phyloP scores from a whole-genome alignment of 352 stramenopile genomes.

The Globisporangium nagaii region DNA sequence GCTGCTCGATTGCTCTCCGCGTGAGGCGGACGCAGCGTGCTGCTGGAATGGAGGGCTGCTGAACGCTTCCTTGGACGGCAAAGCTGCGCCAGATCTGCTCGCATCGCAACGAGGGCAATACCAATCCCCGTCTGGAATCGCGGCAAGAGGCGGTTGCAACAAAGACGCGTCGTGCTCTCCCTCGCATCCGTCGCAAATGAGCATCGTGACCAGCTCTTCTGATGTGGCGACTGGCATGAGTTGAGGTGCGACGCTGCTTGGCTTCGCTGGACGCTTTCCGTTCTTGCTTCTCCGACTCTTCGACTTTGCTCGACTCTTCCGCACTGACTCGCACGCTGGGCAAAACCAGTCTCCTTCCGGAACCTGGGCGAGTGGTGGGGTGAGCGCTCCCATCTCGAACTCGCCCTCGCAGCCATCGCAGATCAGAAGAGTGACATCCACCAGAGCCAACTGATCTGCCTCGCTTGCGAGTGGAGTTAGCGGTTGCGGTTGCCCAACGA shows the following conservation, averaged over 20 bases:
- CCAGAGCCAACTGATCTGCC: not conserved
- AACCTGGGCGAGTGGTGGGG: constrained; percentile 35
- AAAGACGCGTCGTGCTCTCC: constrained; percentile 45
- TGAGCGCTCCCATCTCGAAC: constrained; percentile 43
- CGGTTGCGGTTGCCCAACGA: not conserved
- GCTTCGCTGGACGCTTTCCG: not conserved
- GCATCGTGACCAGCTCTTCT: constrained; percentile 24
- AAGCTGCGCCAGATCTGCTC: not conserved
- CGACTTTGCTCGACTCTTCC: not conserved
- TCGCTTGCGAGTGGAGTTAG: not conserved
- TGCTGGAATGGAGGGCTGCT: not conserved
- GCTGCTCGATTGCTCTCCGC: not conserved
- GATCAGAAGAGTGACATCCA: constrained; percentile 40
- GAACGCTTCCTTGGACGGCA: not conserved
- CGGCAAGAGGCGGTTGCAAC: constrained; percentile 32
- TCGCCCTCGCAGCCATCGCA: constrained; percentile 70
- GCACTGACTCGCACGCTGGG: not conserved
- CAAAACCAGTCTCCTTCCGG: constrained; percentile 48
- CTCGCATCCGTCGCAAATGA: constrained; percentile 73
- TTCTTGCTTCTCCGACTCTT: constrained; percentile 3
- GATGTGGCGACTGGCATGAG: not conserved
- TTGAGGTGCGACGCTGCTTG: not conserved
- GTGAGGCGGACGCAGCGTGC: not conserved
- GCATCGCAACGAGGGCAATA: constrained; percentile 20
- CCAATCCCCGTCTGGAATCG: constrained; percentile 45